Evolutionary conservation across 176 grass and related monocot species (phyloP), one percentile per base, ranked within the genome.

Genomic region (Puya raimondii): DNA sequence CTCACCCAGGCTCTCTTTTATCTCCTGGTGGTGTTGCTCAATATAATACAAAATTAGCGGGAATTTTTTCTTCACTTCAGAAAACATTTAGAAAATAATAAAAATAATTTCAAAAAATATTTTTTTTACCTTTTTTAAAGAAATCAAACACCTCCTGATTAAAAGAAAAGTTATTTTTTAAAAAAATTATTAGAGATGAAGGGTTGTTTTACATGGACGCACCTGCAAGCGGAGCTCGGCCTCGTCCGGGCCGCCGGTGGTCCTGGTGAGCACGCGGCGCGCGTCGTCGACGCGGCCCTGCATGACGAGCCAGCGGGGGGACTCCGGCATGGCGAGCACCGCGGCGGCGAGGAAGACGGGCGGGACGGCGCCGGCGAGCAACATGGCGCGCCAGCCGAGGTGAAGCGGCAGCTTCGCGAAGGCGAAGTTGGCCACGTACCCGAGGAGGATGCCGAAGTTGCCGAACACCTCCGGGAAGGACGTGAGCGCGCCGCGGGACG

Each of bases 281-380:
- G 86, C 88, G 58, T 89, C 84, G 10, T 49, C 78, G n/a, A 91
- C 11, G 23, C 86, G 84, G 3, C 84, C 86, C 49, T 85, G 86
- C 93, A 97, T 89, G 73, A 85, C 84, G 42, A 96, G 88, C 93
- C 93, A 96, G 59, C 93, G 64, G 0, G 93, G 93, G 0, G 93
- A 96, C 83, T 92, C 93, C 53, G 93, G 93, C 93, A 96, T 96
- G 53, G 79, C 71, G 25, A 92, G 87, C n/a, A 96, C 80, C 0
- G 29, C 83, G 0, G 76, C 1, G 15, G 78, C 81, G 10, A 96
- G 84, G 63, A 92, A 80, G 17, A 87, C 6, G 0, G 93, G 80
- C 48, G 93, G 93, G 12, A 87, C 74, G 27, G 83, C 84, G 26
- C 93, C 88, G 2, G 79, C 81, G 14, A 80, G 75, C 73, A 96